A percentile compares a stretch with the other conserved stretches of the same genome.
Evolutionary conservation across 371 early-diverging fungal species (phyloP).

Genomic region (Dentiscutata heterogama): DNA sequence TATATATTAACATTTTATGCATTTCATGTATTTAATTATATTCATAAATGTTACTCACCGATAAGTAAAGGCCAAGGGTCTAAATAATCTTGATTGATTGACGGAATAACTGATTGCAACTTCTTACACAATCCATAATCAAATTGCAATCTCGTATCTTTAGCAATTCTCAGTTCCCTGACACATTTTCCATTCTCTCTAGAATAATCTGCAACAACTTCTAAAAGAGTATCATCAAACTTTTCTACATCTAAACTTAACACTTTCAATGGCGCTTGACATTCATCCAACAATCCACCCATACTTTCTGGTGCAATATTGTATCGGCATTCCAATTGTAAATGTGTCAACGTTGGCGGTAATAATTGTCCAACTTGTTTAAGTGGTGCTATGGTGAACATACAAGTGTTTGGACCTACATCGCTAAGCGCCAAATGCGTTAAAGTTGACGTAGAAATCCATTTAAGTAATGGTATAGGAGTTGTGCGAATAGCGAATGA

Average conservation of each 20-base stretch:
- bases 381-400: background rate
- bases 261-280: background rate
- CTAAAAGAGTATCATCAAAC: constrained; percentile 33
- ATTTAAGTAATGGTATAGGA: background rate
- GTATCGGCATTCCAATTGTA: constrained; percentile 24
- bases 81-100: constrained; percentile 16
- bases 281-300: background rate
- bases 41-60: background rate
- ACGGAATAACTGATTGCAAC: constrained; percentile 2
- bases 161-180: constrained; percentile 25
- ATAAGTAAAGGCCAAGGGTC: constrained; percentile 24
- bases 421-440: constrained; percentile 24
- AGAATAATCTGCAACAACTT: constrained; percentile 27
- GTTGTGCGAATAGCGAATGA: constrained; percentile 17
- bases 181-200: constrained; percentile 15
- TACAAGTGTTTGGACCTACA: background rate
- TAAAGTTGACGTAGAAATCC: background rate
- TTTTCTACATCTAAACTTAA: constrained; percentile 33
- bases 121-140: constrained; percentile 18
- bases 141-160: constrained; percentile 22
- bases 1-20: background rate
- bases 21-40: background rate
- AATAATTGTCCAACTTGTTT: constrained; percentile 15
- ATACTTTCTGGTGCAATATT: constrained; percentile 28
- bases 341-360: constrained; percentile 1